Conservation (phyloP, 345 rosid species). For the Litchi chinensis region DNA sequence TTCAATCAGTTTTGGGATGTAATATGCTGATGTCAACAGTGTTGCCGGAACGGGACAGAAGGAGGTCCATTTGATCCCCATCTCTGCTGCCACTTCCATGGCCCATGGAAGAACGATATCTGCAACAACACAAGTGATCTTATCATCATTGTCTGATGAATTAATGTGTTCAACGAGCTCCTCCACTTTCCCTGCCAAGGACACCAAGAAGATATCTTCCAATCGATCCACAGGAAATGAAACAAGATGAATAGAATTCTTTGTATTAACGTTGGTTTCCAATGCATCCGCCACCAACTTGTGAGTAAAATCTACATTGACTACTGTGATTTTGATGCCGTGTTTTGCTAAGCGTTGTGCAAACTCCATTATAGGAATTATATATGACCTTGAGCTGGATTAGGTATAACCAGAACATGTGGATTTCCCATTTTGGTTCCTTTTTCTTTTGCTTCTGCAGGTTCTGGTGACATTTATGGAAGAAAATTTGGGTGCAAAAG, state of each 20-base stretch:
- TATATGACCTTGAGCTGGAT: conserved; percentile 28
- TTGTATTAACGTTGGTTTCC: background rate
- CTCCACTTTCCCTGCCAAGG: background rate
- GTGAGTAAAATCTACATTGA: background rate
- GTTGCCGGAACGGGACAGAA: conserved; percentile 11
- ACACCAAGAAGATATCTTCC: too few species aligned
- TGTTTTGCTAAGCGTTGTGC: conserved; percentile 8
- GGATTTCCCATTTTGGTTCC: background rate
- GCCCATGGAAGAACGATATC: conserved; percentile 15
- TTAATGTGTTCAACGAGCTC: conserved; percentile 3
- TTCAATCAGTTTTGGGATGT: background rate
- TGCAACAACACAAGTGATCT: conserved; percentile 17
- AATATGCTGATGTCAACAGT: background rate
- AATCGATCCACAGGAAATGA: conserved; percentile 13
- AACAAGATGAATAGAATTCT: background rate
- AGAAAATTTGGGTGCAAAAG: too few species aligned
- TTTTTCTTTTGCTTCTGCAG: background rate
- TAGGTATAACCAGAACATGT: conserved; percentile 18
- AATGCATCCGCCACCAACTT: conserved; percentile 7
- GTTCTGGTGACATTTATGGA: too few species aligned
- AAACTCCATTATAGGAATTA: conserved; percentile 23
- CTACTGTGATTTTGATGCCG: conserved; percentile 14
- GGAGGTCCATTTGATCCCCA: background rate
- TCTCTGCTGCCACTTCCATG: conserved; percentile 15
- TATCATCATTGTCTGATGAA: background rate